Evolutionary conservation across 495 filamentous ascomycete genomes (phyloP).

Genomic region (Annulohypoxylon moriforme): DNA sequence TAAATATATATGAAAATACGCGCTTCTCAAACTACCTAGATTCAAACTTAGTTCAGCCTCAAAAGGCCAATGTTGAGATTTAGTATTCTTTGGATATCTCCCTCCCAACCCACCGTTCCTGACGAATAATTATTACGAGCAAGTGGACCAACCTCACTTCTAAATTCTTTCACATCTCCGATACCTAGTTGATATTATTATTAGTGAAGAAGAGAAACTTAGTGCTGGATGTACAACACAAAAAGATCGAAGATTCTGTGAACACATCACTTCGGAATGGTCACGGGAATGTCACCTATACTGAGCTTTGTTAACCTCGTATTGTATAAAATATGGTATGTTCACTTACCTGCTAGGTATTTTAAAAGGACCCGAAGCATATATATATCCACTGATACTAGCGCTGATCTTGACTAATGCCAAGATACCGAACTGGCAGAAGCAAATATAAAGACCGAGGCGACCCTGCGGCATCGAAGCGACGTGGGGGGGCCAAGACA

Average conservation of each 20-base stretch:
- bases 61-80: not conserved
- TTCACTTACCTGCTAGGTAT: not conserved
- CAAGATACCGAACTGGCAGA: constrained; percentile 19
- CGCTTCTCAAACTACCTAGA: not conserved
- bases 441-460: constrained; percentile 2
- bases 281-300: no score
- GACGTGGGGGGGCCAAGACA: not conserved
- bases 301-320: not conserved
- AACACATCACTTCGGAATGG: no score
- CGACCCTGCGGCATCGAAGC: constrained; percentile 6
- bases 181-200: no score
- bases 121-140: no score
- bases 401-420: constrained; percentile 31
- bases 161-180: no score
- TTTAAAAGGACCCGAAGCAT: not conserved
- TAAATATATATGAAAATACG: no score
- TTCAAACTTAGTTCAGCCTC: not conserved
- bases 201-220: no score
- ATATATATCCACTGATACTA: not conserved
- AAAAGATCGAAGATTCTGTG: no score
- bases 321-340: not conserved
- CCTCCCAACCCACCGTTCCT: no score
- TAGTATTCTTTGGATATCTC: no score
- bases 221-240: no score
- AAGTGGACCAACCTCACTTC: no score